Evolutionary conservation across 2,329 filamentous ascomycete genomes (phyloP).

Genomic region (Fusarium cicatricum): DNA sequence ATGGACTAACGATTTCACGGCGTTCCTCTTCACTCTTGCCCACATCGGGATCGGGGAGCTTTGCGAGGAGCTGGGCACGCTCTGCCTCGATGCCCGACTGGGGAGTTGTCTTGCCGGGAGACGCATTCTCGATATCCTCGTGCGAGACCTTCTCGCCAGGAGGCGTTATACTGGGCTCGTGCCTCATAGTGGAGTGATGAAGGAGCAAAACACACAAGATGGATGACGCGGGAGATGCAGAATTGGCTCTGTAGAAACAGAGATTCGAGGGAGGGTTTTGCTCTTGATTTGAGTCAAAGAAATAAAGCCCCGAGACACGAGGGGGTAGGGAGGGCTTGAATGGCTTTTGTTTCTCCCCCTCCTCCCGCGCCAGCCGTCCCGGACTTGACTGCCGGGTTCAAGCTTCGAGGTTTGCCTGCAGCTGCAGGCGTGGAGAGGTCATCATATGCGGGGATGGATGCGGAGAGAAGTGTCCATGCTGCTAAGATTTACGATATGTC

Average conservation of each 20-base stretch:
- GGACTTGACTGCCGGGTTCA: background rate
- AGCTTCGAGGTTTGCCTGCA: background rate
- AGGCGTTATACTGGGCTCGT: slow-evolving; percentile 26
- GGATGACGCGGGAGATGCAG: no score
- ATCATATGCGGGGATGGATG: slow-evolving; percentile 24
- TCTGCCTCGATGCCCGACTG: slow-evolving; percentile 36
- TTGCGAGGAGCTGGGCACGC: slow-evolving; percentile 41
- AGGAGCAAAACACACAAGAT: background rate
- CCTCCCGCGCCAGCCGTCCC: background rate
- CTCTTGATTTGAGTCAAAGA: background rate
- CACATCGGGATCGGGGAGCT: slow-evolving; percentile 57
- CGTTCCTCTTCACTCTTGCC: slow-evolving; percentile 68
- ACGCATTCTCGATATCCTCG: slow-evolving; percentile 27
- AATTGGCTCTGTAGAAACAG: background rate
- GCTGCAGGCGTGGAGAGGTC: background rate
- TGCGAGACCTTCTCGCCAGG: slow-evolving; percentile 27
- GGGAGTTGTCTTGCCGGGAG: slow-evolving; percentile 1
- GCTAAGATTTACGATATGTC: slow-evolving; percentile 22
- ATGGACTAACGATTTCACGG: slow-evolving; percentile 62
- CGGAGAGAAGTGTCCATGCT: background rate
- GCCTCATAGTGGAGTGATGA: slow-evolving; percentile 15
- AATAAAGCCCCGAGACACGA: background rate
- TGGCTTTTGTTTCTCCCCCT: slow-evolving; percentile 29
- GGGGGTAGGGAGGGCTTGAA: background rate
- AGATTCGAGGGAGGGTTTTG: background rate